Percentiles rank a stretch among this genome's conserved stretches.
Conservation (phyloP, 331 rosid genomes). For the Malus hybrid region DNA sequence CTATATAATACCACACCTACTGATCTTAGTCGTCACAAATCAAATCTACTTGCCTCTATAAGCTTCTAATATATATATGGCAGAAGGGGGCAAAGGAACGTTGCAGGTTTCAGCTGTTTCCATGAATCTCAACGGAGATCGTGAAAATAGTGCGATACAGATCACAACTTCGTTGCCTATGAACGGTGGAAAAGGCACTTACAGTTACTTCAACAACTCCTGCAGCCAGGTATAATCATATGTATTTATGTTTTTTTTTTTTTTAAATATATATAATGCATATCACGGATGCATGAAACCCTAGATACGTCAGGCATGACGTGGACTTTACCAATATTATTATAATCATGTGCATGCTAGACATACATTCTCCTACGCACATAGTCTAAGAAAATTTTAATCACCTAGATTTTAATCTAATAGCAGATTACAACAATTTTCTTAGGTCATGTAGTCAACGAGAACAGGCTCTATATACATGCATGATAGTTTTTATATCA, state of each 20-base stretch:
- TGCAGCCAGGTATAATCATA: slow-evolving; percentile 21
- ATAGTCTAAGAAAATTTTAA: too few species aligned
- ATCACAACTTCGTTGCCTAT: slow-evolving; percentile 3
- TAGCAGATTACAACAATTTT: background rate
- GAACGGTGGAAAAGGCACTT: slow-evolving; percentile 25
- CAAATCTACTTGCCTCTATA: background rate
- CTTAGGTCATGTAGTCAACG: too few species aligned
- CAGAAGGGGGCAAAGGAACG: background rate
- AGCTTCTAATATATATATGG: background rate
- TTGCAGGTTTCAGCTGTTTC: background rate
- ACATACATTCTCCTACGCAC: too few species aligned
- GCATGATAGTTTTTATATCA: too few species aligned
- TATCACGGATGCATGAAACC: too few species aligned
- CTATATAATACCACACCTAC: slow-evolving; percentile 1
- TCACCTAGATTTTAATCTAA: too few species aligned
- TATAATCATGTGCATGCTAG: too few species aligned
- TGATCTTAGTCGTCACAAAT: background rate
- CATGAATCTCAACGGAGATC: background rate
- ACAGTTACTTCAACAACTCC: slow-evolving; percentile 38
- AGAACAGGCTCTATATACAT: too few species aligned
- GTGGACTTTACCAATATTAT: too few species aligned
- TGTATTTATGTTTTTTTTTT: too few species aligned
- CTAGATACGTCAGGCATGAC: too few species aligned
- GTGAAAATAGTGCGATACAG: background rate
- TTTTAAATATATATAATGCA: too few species aligned